A percentile compares a stretch with the other conserved stretches of the same genome.
Evolutionary conservation across 2,329 filamentous ascomycete species (phyloP).

Genomic region (Lachnellula cervina): DNA sequence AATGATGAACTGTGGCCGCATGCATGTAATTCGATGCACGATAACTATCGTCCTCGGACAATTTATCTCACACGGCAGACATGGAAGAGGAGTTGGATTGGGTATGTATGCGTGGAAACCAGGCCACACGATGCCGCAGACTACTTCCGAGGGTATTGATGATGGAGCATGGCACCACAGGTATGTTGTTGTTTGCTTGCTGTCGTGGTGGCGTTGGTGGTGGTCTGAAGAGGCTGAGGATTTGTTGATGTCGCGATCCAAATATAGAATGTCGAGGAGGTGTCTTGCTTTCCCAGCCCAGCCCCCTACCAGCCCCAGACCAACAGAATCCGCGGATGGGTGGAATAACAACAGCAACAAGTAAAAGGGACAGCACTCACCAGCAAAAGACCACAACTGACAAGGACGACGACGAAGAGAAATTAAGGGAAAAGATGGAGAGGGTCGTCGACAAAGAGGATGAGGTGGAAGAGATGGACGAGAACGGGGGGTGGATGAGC

Average conservation of each 20-base stretch:
- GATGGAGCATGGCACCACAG: not conserved
- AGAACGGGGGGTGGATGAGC: not conserved
- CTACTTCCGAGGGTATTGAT: not conserved
- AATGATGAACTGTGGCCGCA: conserved; percentile 10
- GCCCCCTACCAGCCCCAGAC: not conserved
- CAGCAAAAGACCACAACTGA: not conserved
- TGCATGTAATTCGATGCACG: conserved; percentile 18
- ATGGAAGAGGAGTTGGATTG: conserved; percentile 1
- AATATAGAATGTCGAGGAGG: conserved; percentile 15
- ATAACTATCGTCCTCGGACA: conserved; percentile 18
- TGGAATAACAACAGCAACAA: too few species aligned
- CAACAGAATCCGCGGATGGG: too few species aligned
- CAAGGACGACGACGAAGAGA: not conserved
- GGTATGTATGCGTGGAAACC: not conserved
- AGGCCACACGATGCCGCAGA: not conserved
- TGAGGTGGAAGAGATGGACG: not conserved
- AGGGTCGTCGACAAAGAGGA: not conserved
- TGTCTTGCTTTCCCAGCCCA: not conserved
- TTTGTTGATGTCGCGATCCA: conserved; percentile 18
- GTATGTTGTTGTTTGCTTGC: not conserved
- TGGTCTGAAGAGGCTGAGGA: conserved; percentile 9
- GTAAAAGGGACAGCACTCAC: not conserved
- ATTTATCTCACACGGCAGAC: conserved; percentile 9
- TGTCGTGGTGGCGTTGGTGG: not conserved
- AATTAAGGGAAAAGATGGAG: not conserved